Evolutionary conservation across 139 green algal species (phyloP).

Genomic region (Chlamydomonas sphaeroides): DNA sequence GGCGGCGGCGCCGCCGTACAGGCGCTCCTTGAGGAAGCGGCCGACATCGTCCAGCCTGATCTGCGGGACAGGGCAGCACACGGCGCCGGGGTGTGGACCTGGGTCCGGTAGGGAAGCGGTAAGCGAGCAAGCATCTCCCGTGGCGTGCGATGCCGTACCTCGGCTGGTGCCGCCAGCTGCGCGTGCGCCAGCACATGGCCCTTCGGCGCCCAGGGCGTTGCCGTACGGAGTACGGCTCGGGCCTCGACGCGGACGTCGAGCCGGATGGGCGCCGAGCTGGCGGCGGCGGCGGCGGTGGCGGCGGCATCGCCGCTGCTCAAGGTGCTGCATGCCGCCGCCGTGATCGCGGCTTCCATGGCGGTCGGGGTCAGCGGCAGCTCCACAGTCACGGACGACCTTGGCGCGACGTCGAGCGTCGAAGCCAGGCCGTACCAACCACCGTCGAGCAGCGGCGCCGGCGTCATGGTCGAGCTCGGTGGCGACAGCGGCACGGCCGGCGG

Average conservation of each 20-base stretch:
- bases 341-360: not conserved
- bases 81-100: no score
- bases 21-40: no score
- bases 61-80: no score
- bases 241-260: conserved; percentile 64
- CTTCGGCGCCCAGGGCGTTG: conserved; percentile 56
- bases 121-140: no score
- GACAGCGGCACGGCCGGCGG: not conserved
- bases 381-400: not conserved
- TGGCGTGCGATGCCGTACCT: no score
- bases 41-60: no score
- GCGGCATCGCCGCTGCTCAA: no score
- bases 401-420: not conserved
- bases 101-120: no score
- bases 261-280: not conserved
- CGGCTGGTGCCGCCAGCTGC: conserved; percentile 50
- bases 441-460: not conserved
- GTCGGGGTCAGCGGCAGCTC: not conserved
- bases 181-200: conserved; percentile 61
- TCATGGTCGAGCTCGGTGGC: not conserved
- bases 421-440: conserved; percentile 35
- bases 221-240: conserved; percentile 45
- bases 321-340: no score
- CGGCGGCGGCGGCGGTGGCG: no score
- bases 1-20: no score